Evolutionary conservation across 2,329 filamentous ascomycete genomes (phyloP).

Genomic region (Neopestalotiopsis sp.): DNA sequence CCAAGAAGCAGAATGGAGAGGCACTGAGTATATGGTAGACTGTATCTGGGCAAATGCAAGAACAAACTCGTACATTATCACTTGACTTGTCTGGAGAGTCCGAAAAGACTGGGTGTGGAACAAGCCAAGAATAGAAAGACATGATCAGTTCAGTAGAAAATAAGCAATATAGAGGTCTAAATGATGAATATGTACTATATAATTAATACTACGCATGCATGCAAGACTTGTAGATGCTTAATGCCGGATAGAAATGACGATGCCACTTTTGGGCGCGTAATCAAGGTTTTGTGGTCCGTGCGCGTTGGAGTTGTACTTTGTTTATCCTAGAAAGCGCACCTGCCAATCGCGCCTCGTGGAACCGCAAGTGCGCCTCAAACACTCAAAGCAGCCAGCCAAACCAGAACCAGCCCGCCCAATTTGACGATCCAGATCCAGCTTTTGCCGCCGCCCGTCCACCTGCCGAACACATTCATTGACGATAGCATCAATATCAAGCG

Average conservation of each 20-base stretch:
- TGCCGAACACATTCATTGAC: neutral
- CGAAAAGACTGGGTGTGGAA: neutral
- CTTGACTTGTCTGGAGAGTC: neutral
- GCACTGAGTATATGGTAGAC: too few relatives aligned
- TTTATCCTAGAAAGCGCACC: constrained; percentile 11
- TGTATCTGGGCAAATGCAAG: too few relatives aligned
- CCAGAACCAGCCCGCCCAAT: neutral
- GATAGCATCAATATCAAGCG: constrained; percentile 10
- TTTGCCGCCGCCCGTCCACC: neutral
- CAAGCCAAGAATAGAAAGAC: neutral
- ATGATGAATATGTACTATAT: neutral
- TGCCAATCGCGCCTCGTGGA: constrained; percentile 14
- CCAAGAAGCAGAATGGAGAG: too few relatives aligned
- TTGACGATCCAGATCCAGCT: neutral
- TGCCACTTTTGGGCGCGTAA: neutral
- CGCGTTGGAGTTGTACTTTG: constrained; percentile 8
- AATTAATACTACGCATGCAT: neutral
- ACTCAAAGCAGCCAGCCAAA: neutral
- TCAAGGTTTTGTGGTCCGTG: neutral
- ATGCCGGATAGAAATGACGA: neutral
- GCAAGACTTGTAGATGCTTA: neutral
- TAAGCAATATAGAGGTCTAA: too few relatives aligned
- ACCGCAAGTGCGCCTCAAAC: constrained; percentile 12
- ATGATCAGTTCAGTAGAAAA: neutral
- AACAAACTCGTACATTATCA: neutral